Conservation (phyloP, 1,284 basidiomycete species). For the Moesziomyces antarcticus region DNA sequence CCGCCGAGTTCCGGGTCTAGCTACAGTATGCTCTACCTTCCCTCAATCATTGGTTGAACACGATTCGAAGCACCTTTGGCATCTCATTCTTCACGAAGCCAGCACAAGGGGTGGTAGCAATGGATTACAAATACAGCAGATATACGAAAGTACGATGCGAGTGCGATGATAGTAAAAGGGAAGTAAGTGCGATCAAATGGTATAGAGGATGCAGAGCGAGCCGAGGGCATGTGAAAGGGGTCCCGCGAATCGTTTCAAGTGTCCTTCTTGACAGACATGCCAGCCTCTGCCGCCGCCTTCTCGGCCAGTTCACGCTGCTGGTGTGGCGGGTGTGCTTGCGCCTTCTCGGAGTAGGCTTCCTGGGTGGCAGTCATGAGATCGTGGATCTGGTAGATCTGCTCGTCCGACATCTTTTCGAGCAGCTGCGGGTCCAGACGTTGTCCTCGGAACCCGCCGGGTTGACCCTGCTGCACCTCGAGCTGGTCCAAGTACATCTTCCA, state of each 20-base stretch:
- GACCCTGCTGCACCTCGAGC: constrained; percentile 48
- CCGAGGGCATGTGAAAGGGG: too few species aligned
- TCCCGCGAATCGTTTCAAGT: background rate
- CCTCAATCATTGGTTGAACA: too few species aligned
- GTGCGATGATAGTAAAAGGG: constrained; percentile 4
- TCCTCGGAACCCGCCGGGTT: constrained; percentile 43
- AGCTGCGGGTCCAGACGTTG: constrained; percentile 51
- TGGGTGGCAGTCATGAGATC: constrained; percentile 62
- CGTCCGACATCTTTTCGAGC: constrained; percentile 64
- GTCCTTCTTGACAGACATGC: constrained; percentile 43
- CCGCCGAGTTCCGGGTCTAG: constrained; percentile 17
- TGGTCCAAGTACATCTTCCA: constrained; percentile 68
- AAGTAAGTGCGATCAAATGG: background rate
- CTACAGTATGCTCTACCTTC: too few species aligned
- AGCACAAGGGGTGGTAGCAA: too few species aligned
- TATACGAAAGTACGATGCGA: constrained; percentile 11
- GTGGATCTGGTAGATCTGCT: constrained; percentile 68
- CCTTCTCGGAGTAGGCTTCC: constrained; percentile 58
- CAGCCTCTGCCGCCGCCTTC: constrained; percentile 39
- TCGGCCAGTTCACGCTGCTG: constrained; percentile 38
- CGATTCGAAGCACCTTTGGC: too few species aligned
- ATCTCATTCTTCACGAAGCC: too few species aligned
- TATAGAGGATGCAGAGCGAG: background rate
- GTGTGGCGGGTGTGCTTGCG: constrained; percentile 37
- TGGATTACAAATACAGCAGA: constrained; percentile 35